phyloP scores from a whole-genome alignment of 768 basidiomycete species.

The Suillus fuscotomentosus region DNA sequence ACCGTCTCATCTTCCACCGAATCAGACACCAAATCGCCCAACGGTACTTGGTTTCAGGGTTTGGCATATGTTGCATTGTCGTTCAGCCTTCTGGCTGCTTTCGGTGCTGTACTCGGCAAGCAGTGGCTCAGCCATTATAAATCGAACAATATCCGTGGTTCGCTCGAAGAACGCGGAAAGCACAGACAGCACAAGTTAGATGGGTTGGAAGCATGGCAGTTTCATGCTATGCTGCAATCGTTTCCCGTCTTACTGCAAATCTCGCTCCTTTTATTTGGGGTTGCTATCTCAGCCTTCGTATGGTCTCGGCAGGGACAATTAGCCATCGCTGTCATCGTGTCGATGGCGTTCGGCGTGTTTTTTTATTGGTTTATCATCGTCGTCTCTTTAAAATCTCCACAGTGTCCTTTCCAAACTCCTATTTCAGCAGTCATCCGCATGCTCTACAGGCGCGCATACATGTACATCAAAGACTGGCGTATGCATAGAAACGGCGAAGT shows the following conservation, averaged over 20 bases:
- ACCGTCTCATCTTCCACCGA: neutral
- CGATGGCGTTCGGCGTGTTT: too few species aligned
- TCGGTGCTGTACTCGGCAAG: constrained; percentile 18
- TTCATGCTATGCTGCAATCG: neutral
- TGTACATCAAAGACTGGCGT: too few species aligned
- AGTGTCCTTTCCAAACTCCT: too few species aligned
- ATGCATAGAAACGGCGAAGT: too few species aligned
- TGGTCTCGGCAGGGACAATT: too few species aligned
- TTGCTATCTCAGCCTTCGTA: too few species aligned
- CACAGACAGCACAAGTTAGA: constrained; percentile 1
- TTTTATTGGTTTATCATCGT: too few species aligned
- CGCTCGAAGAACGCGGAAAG: constrained; percentile 5
- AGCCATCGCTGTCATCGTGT: too few species aligned
- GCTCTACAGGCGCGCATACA: too few species aligned
- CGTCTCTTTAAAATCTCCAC: too few species aligned
- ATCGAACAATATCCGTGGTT: constrained; percentile 9
- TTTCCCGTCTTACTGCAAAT: constrained; percentile 10
- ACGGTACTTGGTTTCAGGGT: constrained; percentile 12
- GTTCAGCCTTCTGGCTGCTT: constrained; percentile 21
- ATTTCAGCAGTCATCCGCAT: too few species aligned
- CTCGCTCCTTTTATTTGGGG: constrained; percentile 1
- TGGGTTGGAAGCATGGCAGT: neutral
- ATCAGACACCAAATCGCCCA: neutral
- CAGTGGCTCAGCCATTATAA: constrained; percentile 14
- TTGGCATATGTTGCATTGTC: constrained; percentile 19